phyloP scores from a whole-genome alignment of 306 rosid genomes.

The Heteromeles arbutifolia region DNA sequence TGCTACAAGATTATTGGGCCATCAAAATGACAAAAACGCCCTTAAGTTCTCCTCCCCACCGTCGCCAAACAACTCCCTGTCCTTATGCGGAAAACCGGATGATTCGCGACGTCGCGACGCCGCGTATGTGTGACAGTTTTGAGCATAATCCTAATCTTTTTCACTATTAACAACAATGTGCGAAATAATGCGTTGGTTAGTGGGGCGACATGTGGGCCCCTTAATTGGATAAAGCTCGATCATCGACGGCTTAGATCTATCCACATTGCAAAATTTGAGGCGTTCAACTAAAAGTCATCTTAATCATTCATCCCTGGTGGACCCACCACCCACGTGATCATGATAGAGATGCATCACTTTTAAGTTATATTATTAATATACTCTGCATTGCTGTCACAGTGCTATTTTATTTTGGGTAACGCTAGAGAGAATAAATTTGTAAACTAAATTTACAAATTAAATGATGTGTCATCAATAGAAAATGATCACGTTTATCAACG shows the following conservation, averaged over 20 bases:
- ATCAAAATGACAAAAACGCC: not conserved
- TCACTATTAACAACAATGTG: not conserved
- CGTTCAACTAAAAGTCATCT: not conserved
- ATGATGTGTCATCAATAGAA: no score
- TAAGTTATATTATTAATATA: no score
- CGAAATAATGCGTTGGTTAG: not conserved
- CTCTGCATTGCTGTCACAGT: no score
- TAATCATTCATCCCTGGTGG: not conserved
- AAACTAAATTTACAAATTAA: no score
- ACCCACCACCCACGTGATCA: not conserved
- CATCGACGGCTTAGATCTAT: slow-evolving; percentile 9
- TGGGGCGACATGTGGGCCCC: slow-evolving; percentile 27
- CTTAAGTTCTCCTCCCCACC: not conserved
- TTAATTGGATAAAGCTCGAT: slow-evolving; percentile 21
- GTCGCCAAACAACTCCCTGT: not conserved
- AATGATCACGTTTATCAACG: no score
- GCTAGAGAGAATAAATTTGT: no score
- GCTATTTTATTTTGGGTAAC: no score
- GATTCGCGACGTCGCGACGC: slow-evolving; percentile 22
- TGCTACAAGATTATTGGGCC: not conserved
- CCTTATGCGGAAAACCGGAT: not conserved
- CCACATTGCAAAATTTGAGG: slow-evolving; percentile 14
- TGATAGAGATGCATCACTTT: not conserved
- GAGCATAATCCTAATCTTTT: not conserved
- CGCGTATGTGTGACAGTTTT: slow-evolving; percentile 26